These are phyloP conservation scores for Seiridium cupressi DNA, from an alignment of 2,329 filamentous ascomycete genomes.

Conservation along the genomic window DNA sequence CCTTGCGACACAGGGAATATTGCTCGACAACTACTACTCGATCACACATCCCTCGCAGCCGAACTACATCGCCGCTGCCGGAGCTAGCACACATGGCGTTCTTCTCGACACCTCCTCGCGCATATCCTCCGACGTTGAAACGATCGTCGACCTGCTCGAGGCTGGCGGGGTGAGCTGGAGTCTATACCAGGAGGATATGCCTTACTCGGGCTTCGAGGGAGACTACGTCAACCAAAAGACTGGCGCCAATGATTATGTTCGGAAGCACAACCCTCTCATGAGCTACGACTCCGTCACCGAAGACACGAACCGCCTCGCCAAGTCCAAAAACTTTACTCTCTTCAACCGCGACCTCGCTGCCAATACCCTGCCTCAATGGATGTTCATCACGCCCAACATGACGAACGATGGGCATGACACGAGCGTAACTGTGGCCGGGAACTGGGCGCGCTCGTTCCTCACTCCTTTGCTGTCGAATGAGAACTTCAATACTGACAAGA, in stretches of 20 bases:
- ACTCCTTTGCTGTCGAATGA: slow-evolving; percentile 24
- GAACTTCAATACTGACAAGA: slow-evolving; percentile 34
- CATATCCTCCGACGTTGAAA: slow-evolving; percentile 40
- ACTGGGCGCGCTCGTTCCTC: slow-evolving; percentile 24
- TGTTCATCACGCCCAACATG: slow-evolving; percentile 48
- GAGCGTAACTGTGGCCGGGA: slow-evolving; percentile 23
- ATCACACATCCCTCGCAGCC: slow-evolving; percentile 59
- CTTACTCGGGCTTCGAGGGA: slow-evolving; percentile 45
- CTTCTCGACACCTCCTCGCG: slow-evolving; percentile 48
- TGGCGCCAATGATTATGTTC: slow-evolving; percentile 59
- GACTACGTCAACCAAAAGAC: slow-evolving; percentile 53
- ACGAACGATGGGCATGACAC: slow-evolving; percentile 30
- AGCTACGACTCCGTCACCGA: slow-evolving; percentile 27
- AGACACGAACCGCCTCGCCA: slow-evolving; percentile 24
- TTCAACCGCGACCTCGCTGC: slow-evolving; percentile 24
- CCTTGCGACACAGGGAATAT: slow-evolving; percentile 53
- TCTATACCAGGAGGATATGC: slow-evolving; percentile 53
- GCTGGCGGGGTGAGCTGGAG: slow-evolving; percentile 46
- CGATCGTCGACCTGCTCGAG: slow-evolving; percentile 49
- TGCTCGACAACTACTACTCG: slow-evolving; percentile 50
- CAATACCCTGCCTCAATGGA: slow-evolving; percentile 27
- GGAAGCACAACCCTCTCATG: slow-evolving; percentile 56
- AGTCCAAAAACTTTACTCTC: slow-evolving; percentile 29
- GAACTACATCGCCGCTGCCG: slow-evolving; percentile 59
- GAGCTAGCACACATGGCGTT: slow-evolving; percentile 57